Conservation (phyloP, 1,284 basidiomycete genomes). For the Ceratobasidium sp. region DNA sequence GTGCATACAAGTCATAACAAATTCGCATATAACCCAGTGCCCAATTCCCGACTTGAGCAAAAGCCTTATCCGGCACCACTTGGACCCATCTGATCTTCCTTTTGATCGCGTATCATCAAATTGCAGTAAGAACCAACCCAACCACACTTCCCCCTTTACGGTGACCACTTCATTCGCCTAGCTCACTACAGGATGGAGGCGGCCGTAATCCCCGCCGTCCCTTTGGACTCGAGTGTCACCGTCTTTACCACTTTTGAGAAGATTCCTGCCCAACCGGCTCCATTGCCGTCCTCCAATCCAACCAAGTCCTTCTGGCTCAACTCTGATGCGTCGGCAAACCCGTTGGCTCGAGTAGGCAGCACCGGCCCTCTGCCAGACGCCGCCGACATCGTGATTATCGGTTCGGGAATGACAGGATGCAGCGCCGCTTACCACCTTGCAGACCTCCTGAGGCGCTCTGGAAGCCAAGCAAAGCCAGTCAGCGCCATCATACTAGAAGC, state of each 20-base stretch:
- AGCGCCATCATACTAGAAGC: constrained; percentile 77
- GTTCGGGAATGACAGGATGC: constrained; percentile 82
- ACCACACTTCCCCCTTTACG: background rate
- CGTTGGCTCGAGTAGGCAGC: constrained; percentile 74
- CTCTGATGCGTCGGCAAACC: constrained; percentile 69
- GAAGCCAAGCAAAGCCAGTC: constrained; percentile 52
- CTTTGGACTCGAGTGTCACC: constrained; percentile 19
- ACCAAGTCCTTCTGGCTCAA: constrained; percentile 79
- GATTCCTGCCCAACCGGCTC: constrained; percentile 45
- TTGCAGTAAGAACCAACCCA: background rate
- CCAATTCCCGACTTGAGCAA: background rate
- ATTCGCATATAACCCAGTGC: background rate
- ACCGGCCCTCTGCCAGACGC: constrained; percentile 66
- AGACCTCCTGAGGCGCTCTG: constrained; percentile 55
- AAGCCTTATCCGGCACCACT: background rate
- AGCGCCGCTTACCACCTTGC: constrained; percentile 78
- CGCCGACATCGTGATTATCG: constrained; percentile 81
- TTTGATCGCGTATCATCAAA: constrained; percentile 5
- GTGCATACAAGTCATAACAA: background rate
- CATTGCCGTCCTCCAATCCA: constrained; percentile 69
- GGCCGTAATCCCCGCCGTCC: constrained; percentile 5
- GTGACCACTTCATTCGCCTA: background rate
- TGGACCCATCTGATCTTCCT: background rate
- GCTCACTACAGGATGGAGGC: background rate
- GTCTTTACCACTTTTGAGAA: constrained; percentile 32